Evolutionary conservation across 2,329 filamentous ascomycete genomes (phyloP), one percentile per base, ranked within the genome.

Genomic region (Pseudocercospora eumusae): DNA sequence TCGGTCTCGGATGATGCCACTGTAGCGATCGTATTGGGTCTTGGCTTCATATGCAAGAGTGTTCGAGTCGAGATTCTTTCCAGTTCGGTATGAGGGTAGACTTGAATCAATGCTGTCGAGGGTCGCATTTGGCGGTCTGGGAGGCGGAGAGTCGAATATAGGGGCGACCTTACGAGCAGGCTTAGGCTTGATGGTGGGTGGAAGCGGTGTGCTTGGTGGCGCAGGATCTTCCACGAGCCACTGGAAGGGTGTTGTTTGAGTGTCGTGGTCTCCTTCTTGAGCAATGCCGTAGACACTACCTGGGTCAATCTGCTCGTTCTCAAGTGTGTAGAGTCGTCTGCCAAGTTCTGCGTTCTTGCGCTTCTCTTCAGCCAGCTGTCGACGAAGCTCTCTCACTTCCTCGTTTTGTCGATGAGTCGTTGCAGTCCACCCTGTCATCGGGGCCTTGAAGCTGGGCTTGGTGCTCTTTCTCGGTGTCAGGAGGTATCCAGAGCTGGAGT

Each of bases 251-350:
- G 44, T 8, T 5, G 9, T 25, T 8, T 13, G 1, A 23, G 44
- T 23, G 9, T 20, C 18, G 4, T 47, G 4, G 4, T 47, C 18
- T 4, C 44, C 20, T 23, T 11, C 28, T 4, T 31, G 9, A 33
- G 15, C 7, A 33, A 9, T 10, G 13, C 18, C 25, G 10, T n/a
- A 18, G n/a, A 21, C 28, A 21, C 15, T 31, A 9, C 52, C 52
- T 3, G 52, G 49, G 49, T 60, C 57, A n/a, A 40, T 31, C n/a
- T 36, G 42, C 49, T 60, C 31, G 18, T 60, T 36, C 27, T 60
- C 49, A 18, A 60, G 28, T 10, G 57, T 60, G 3, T 40, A 20
- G 5, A 60, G 31, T 3, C 57, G 47, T 40, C 49, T 27, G 0
- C 31, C 23, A 13, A 60, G 50, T 1, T n/a, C 31, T 8, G 57